A percentile compares a stretch with the other conserved stretches of the same genome.
phyloP scores from a whole-genome alignment of 1,284 basidiomycete genomes.

The Tilletia caries region DNA sequence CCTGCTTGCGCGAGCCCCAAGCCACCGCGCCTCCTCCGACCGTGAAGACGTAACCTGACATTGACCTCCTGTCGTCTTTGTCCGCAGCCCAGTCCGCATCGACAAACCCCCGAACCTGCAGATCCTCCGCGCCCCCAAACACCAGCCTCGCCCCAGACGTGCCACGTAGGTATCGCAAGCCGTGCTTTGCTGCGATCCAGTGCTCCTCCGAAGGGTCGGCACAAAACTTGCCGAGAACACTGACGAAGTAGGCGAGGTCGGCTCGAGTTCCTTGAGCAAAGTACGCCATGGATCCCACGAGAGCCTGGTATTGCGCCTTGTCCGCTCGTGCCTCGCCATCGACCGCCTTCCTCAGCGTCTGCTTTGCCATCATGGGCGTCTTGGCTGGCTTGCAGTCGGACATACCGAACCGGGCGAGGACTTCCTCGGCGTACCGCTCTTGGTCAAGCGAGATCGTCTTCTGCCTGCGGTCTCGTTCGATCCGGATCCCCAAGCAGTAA shows the following conservation, averaged over 20 bases:
- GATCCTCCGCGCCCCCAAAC: not conserved
- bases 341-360: not conserved
- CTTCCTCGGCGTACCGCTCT: not conserved
- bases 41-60: not conserved
- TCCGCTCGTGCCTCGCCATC: not conserved
- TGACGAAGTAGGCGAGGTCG: conserved; percentile 57
- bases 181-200: conserved; percentile 55
- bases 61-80: conserved; percentile 1
- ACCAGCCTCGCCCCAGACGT: conserved; percentile 55
- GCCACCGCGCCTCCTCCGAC: not conserved
- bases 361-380: not conserved
- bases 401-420: not conserved
- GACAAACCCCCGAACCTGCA: not conserved
- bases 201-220: conserved; percentile 49
- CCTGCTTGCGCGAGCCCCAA: not conserved
- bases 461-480: not conserved
- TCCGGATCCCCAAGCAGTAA: not conserved
- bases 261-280: conserved; percentile 55
- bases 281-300: conserved; percentile 57
- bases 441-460: not conserved
- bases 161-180: conserved; percentile 59
- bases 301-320: not conserved
- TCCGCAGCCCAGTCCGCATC: conserved; percentile 23
- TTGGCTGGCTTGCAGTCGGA: not conserved
- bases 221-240: conserved; percentile 51